Evolutionary conservation across 306 rosid genomes (phyloP), one percentile per base, ranked within the genome.

Genomic region (Echinosophora koreensis): DNA sequence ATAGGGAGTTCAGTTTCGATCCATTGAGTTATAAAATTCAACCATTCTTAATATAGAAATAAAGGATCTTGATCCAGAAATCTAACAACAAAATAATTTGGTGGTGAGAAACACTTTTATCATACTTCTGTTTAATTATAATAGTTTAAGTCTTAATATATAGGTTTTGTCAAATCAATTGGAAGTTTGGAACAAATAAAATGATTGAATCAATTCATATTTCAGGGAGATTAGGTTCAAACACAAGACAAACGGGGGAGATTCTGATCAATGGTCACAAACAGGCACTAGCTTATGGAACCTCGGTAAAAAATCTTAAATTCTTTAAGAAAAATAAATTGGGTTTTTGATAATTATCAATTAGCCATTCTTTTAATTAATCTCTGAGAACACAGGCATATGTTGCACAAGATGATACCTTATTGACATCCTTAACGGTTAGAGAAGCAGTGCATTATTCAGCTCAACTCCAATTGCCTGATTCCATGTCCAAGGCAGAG

Each of bases 391-490:
- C 3, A 3, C 17, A 71, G 83, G 83, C 83, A 2, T 79, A 79
- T 62, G 78, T 79, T 6, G 62, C 78, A n/a, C 78, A 83, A 79
- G 81, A 83, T 12, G 78, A 79, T 14, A 32, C 52, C 0, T 12
- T 83, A 4, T 6, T 69, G 30, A 74, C 17, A 4, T 52, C 87
- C 8, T 15, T 83, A 62, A 79, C 84, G 0, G 83, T 74, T 0
- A 28, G 69, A 62, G 84, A 78, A 69, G 81, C 78, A 8, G 69
- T 83, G 51, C 3, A 74, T 56, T 79, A 73, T 1, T 83, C 83
- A 41, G 86, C 83, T 15, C 83, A 73, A 1, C 83, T 78, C 14
- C 86, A 73, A 59, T 22, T 62, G 5, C 87, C 78, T 1, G 52
- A 79, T 10, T 16, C 74, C 4, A 75, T 81, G 81, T 49, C 81